phyloP scores from a whole-genome alignment of 306 rosid genomes.

The Ceratonia siliqua region DNA sequence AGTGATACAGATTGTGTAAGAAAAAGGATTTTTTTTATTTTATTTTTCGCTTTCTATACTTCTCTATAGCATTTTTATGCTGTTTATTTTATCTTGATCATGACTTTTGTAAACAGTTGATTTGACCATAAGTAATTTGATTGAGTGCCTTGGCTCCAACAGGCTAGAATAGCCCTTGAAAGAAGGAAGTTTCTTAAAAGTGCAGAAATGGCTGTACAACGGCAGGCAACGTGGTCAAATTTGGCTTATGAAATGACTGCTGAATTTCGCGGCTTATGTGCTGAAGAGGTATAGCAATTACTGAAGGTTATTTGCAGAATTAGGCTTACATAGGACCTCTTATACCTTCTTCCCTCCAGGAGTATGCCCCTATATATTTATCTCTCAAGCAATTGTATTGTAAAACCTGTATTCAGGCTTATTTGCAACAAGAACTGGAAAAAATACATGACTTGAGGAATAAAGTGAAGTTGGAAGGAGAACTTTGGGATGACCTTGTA shows the following conservation, averaged over 20 bases:
- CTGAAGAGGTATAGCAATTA: constrained; percentile 79
- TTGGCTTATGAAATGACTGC: constrained; percentile 99
- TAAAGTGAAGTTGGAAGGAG: constrained; percentile 97
- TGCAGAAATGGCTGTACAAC: constrained; percentile 92
- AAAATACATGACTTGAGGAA: constrained; percentile 87
- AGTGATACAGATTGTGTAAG: not conserved
- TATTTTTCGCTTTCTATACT: not conserved
- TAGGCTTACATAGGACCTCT: constrained; percentile 2
- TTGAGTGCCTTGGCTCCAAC: constrained; percentile 39
- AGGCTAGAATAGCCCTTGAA: constrained; percentile 97
- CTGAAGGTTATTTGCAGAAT: constrained; percentile 23
- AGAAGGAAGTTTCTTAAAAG: constrained; percentile 87
- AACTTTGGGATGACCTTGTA: constrained; percentile 93
- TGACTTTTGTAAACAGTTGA: not conserved
- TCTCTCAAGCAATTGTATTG: constrained; percentile 17
- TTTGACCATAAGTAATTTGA: constrained; percentile 33
- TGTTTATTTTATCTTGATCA: not conserved
- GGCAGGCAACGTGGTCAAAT: constrained; percentile 93
- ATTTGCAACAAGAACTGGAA: constrained; percentile 96
- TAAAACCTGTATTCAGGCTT: constrained; percentile 70
- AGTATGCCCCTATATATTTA: constrained; percentile 1
- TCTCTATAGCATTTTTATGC: constrained; percentile 19
- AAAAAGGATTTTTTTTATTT: not conserved
- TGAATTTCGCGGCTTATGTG: constrained; percentile 92
- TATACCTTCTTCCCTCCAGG: constrained; percentile 1